phyloP scores from a whole-genome alignment of 106 monocot genomes.

The Ottelia alismoides region DNA sequence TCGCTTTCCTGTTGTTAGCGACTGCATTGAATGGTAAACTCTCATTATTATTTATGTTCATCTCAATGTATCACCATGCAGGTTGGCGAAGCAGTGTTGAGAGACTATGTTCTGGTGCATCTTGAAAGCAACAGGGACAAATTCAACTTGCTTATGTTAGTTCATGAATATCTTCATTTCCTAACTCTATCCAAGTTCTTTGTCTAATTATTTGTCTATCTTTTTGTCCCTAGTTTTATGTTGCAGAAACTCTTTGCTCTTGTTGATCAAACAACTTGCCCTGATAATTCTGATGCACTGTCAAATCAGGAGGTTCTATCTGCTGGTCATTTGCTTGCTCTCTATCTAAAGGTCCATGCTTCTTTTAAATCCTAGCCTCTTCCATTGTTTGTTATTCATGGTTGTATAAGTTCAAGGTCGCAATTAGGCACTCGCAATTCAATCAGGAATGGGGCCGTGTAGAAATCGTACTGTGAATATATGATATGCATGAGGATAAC shows the following conservation, averaged over 20 bases:
- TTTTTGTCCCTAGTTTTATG: constrained; percentile 59
- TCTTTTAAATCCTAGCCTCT: too few species aligned
- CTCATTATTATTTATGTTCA: not conserved
- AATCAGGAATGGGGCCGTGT: too few species aligned
- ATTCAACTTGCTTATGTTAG: constrained; percentile 90
- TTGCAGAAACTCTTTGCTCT: constrained; percentile 94
- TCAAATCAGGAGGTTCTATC: constrained; percentile 82
- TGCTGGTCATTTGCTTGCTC: constrained; percentile 59
- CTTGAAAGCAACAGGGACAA: constrained; percentile 73
- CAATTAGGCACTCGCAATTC: too few species aligned
- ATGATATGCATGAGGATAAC: too few species aligned
- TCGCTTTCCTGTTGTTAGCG: constrained; percentile 1
- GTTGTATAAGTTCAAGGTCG: too few species aligned
- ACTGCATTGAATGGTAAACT: too few species aligned
- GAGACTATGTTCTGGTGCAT: constrained; percentile 82
- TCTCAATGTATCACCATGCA: constrained; percentile 12
- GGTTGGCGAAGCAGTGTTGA: constrained; percentile 88
- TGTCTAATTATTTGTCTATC: too few species aligned
- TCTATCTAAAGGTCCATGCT: constrained; percentile 74
- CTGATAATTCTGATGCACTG: constrained; percentile 83
- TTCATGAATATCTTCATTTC: too few species aligned
- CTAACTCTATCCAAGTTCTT: too few species aligned
- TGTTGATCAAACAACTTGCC: constrained; percentile 79
- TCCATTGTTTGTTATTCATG: too few species aligned
- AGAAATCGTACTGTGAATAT: too few species aligned